These are phyloP conservation scores for Ustilago bromivora DNA, from an alignment of 1,284 basidiomycete species.

Conservation along the genomic window DNA sequence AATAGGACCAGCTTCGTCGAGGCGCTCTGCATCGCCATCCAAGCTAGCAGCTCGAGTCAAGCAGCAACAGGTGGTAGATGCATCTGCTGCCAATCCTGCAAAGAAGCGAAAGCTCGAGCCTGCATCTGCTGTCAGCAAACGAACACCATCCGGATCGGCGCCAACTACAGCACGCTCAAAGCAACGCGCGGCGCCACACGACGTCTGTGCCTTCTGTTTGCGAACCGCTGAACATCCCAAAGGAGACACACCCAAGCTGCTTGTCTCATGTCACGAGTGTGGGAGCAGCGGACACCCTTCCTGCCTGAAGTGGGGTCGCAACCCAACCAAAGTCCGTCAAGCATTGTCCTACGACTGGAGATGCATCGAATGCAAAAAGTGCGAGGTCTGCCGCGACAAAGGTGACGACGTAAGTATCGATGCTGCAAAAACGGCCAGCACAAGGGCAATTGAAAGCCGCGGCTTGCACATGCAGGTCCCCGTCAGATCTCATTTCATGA, in stretches of 20 bases:
- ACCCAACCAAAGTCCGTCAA: conserved; percentile 73
- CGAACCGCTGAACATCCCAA: conserved; percentile 42
- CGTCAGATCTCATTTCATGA: conserved; percentile 21
- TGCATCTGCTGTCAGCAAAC: conserved; percentile 12
- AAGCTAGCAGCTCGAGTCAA: conserved; percentile 13
- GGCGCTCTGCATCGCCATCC: conserved; percentile 34
- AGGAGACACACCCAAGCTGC: conserved; percentile 52
- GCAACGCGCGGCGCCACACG: conserved; percentile 29
- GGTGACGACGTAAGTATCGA: conserved; percentile 83
- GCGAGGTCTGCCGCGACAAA: conserved; percentile 86
- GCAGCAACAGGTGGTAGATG: conserved; percentile 9
- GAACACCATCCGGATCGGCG: not conserved
- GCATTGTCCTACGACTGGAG: conserved; percentile 80
- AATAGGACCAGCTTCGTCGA: conserved; percentile 11
- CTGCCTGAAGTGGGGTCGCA: conserved; percentile 65
- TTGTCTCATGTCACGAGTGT: conserved; percentile 69
- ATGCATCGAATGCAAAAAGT: conserved; percentile 92
- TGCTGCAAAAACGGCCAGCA: not conserved
- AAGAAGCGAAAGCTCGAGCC: conserved; percentile 44
- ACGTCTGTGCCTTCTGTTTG: conserved; percentile 68
- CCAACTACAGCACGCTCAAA: conserved; percentile 1
- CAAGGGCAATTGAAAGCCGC: not conserved
- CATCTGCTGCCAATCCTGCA: conserved; percentile 15
- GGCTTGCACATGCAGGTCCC: conserved; percentile 8
- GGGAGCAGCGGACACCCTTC: conserved; percentile 68